Evolutionary conservation across 2,329 filamentous ascomycete genomes (phyloP).

Genomic region (Botryotinia calthae): DNA sequence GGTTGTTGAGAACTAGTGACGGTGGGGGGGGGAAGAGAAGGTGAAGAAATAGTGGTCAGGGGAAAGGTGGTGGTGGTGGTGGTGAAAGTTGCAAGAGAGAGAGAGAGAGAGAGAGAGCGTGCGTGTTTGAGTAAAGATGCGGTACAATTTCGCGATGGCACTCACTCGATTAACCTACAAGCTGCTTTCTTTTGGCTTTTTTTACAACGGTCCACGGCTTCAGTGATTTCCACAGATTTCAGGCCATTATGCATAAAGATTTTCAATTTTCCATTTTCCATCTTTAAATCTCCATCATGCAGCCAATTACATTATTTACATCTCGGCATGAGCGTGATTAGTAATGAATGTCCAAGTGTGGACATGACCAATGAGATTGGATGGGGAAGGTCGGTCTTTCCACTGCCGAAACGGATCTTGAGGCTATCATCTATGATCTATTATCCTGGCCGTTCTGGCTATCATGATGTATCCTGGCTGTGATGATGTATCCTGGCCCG

Average conservation of each 20-base stretch:
- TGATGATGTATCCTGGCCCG: too few species aligned
- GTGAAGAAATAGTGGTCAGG: neutral
- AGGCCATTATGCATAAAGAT: slow-evolving; percentile 15
- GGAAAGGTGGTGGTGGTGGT: neutral
- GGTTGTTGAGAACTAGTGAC: slow-evolving; percentile 16
- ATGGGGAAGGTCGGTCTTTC: neutral
- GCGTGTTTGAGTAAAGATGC: neutral
- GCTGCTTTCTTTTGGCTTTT: slow-evolving; percentile 10
- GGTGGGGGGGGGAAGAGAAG: neutral
- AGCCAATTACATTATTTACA: neutral
- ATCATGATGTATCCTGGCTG: too few species aligned
- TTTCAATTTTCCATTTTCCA: neutral
- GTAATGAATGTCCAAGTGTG: neutral
- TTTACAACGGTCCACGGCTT: slow-evolving; percentile 8
- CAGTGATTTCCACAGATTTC: neutral
- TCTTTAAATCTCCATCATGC: neutral
- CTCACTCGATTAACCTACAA: neutral
- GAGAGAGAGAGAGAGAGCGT: neutral
- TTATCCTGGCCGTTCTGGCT: neutral
- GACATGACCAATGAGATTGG: neutral
- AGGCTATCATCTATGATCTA: neutral
- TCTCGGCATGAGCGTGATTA: neutral
- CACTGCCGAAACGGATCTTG: slow-evolving; percentile 3
- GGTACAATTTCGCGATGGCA: slow-evolving; percentile 9
- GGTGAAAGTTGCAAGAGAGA: neutral